phyloP scores from a whole-genome alignment of 495 filamentous ascomycete genomes.

The Hypoxylon fragiforme region DNA sequence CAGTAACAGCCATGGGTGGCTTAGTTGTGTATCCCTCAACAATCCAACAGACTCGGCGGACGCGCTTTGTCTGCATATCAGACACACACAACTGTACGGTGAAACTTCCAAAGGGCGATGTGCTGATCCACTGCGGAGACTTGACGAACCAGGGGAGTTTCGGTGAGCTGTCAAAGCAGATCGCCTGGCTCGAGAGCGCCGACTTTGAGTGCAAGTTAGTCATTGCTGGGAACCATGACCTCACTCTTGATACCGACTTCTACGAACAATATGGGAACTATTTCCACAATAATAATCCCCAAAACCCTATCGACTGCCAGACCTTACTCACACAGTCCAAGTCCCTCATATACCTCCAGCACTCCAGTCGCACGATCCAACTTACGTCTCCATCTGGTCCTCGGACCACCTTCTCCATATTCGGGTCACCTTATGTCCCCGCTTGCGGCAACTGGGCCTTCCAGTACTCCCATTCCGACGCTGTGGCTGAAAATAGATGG shows the following conservation, averaged over 20 bases:
- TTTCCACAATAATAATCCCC: slow-evolving; percentile 62
- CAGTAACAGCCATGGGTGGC: slow-evolving; percentile 3
- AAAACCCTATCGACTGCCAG: slow-evolving; percentile 60
- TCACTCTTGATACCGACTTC: slow-evolving; percentile 69
- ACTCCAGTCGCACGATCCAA: slow-evolving; percentile 61
- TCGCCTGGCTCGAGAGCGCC: slow-evolving; percentile 78
- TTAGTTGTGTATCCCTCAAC: slow-evolving; percentile 8
- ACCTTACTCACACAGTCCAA: slow-evolving; percentile 56
- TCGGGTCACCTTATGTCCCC: slow-evolving; percentile 75
- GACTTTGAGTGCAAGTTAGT: slow-evolving; percentile 83
- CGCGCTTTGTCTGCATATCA: slow-evolving; percentile 70
- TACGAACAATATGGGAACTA: slow-evolving; percentile 58
- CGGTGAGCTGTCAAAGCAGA: slow-evolving; percentile 56
- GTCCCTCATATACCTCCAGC: slow-evolving; percentile 67
- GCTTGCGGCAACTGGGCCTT: slow-evolving; percentile 70
- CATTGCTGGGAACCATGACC: slow-evolving; percentile 83
- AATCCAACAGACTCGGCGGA: slow-evolving; percentile 34
- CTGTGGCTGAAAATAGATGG: slow-evolving; percentile 53
- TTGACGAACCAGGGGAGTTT: slow-evolving; percentile 79
- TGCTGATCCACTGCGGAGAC: slow-evolving; percentile 91
- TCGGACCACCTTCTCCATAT: slow-evolving; percentile 69
- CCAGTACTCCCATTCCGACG: slow-evolving; percentile 57
- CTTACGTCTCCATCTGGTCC: slow-evolving; percentile 62
- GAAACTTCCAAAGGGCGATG: slow-evolving; percentile 77
- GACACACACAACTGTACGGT: slow-evolving; percentile 80